phyloP scores from a whole-genome alignment of 257 asterid species.

The Salvia rosmarinus region DNA sequence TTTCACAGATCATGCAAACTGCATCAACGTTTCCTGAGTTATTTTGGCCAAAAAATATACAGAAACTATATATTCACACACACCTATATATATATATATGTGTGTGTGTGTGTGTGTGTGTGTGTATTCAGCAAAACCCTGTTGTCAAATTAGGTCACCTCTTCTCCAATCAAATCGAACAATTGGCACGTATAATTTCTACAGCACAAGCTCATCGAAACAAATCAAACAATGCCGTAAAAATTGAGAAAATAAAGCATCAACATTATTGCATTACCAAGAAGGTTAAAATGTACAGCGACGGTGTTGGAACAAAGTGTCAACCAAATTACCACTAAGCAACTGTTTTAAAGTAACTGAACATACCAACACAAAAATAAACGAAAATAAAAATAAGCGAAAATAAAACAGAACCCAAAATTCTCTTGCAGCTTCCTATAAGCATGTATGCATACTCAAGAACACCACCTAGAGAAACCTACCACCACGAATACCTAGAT shows the following conservation, averaged over 20 bases:
- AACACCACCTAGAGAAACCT: conserved; percentile 29
- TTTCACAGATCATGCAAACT: too few species aligned
- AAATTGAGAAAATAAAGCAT: background rate
- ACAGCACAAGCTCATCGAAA: background rate
- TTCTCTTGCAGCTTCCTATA: background rate
- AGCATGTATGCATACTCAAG: background rate
- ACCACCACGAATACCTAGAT: conserved; percentile 41
- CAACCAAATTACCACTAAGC: background rate
- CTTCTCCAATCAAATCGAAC: too few species aligned
- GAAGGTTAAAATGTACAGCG: background rate
- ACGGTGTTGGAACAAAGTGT: background rate
- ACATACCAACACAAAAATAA: background rate
- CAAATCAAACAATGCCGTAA: background rate
- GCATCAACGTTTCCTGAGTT: too few species aligned
- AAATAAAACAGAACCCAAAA: background rate
- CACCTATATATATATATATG: too few species aligned
- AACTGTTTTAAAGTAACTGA: background rate
- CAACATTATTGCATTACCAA: background rate
- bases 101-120: too few species aligned
- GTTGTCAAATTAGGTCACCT: too few species aligned
- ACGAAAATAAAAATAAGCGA: background rate
- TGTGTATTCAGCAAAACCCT: too few species aligned
- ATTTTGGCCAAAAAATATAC: too few species aligned
- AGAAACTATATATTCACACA: too few species aligned
- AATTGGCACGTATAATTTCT: too few species aligned